A percentile compares a stretch with the other conserved stretches of the same genome.
Conservation (phyloP, 768 basidiomycete species). For the Termitomyces titanicus region DNA sequence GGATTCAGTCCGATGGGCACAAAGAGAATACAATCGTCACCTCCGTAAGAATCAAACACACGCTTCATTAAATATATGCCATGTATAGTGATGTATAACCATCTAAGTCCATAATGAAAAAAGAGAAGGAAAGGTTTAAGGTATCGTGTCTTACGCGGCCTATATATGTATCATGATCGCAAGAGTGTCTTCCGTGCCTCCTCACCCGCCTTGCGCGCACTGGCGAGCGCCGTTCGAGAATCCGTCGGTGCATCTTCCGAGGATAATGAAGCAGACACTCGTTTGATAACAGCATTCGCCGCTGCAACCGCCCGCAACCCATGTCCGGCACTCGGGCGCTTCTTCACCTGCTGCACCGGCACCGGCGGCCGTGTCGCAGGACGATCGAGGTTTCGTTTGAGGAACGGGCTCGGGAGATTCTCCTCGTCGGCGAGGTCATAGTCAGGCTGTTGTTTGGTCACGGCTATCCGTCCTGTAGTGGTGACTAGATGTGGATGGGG, state of each 20-base stretch:
- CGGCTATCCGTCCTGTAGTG: constrained; percentile 16
- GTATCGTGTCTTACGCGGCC: background rate
- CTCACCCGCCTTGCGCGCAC: constrained; percentile 45
- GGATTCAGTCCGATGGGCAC: too few species aligned
- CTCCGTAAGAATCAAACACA: too few species aligned
- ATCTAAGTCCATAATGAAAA: background rate
- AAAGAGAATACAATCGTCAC: too few species aligned
- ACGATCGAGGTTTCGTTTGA: constrained; percentile 44
- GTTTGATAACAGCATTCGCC: constrained; percentile 41
- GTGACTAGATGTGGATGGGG: constrained; percentile 39
- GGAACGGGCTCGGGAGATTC: constrained; percentile 81
- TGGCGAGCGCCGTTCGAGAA: constrained; percentile 40
- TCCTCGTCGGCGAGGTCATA: constrained; percentile 79
- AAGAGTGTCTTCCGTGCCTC: constrained; percentile 47
- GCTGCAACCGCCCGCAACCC: constrained; percentile 59
- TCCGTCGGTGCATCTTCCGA: constrained; percentile 10
- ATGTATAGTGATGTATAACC: background rate
- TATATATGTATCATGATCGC: constrained; percentile 22
- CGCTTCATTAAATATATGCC: background rate
- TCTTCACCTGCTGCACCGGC: constrained; percentile 23
- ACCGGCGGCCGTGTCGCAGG: constrained; percentile 6
- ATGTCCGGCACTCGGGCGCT: constrained; percentile 49
- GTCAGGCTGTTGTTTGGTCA: constrained; percentile 30
- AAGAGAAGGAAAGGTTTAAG: background rate
- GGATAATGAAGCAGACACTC: constrained; percentile 16